Evolutionary conservation across 2,329 filamentous ascomycete species (phyloP).

Genomic region (Colletotrichum shisoi): DNA sequence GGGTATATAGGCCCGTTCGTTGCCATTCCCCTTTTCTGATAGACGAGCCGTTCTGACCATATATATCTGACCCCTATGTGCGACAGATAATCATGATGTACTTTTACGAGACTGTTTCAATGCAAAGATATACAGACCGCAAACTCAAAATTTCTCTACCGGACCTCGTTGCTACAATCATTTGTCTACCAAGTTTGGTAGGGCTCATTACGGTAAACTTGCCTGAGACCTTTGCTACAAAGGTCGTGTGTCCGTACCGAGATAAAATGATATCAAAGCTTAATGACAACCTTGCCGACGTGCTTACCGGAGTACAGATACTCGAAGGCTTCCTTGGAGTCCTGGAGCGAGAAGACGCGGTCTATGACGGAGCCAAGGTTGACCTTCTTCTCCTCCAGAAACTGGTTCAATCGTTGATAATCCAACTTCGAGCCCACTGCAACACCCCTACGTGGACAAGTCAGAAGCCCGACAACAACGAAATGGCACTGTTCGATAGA

Average conservation of each 20-base stretch:
- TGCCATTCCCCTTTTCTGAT: too few relatives aligned
- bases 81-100: too few relatives aligned
- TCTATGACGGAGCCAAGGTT: constrained; percentile 13
- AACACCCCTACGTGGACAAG: constrained; percentile 2
- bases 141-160: too few relatives aligned
- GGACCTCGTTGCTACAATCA: background rate
- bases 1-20: too few relatives aligned
- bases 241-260: too few relatives aligned
- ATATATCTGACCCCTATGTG: too few relatives aligned
- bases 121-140: too few relatives aligned
- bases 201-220: too few relatives aligned
- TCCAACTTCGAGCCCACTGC: constrained; percentile 23
- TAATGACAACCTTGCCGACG: constrained; percentile 28
- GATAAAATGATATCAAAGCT: background rate
- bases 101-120: too few relatives aligned
- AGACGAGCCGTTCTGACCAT: too few relatives aligned
- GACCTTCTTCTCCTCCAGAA: constrained; percentile 23
- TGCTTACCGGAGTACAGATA: constrained; percentile 28
- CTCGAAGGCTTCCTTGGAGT: constrained; percentile 18
- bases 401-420: constrained; percentile 9
- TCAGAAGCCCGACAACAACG: background rate
- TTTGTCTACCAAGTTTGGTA: background rate
- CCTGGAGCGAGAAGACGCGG: constrained; percentile 17
- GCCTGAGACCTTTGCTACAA: too few relatives aligned
- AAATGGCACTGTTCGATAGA: too few relatives aligned